Base-by-base conservation (phyloP, 1,139 yeast species). In the Lodderomyces jiufengensis region DNA sequence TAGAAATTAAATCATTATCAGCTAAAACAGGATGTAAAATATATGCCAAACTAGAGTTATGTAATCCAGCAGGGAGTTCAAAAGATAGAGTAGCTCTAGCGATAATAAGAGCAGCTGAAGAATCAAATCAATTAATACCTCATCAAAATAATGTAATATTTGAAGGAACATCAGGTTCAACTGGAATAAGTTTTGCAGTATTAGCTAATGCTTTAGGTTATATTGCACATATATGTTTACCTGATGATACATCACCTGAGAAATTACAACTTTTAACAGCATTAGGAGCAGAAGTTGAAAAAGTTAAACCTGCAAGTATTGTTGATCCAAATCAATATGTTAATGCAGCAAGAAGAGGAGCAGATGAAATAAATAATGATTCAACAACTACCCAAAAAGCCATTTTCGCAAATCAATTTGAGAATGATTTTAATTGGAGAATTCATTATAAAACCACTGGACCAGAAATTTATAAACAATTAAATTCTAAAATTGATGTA, bases 141-240 rank as follows among this genome's bases (percentile, higher is more conserved):
- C 55, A 77, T 38, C 48, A 60, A 28, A 66, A 66, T 5, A 88
- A 85, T 52, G 72, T 80, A 13, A 78, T 86, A 4, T 88, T 82
- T 55, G 98, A 92, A 63, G 98, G 98, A 3, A 92, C 97, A 0
- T 81, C 94, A 9, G 97, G 97, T 0, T 86, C 96, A 0, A 92
- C 98, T 0, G 98, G 98, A 7, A 92, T 92, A 20, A 85, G 96
- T 2, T 75, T 92, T 47, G 96, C 97, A 1, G 76, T 87, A 61
- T 71, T 92, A 16, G 85, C 95, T 44, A 78, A 88, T 48, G 85
- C 97, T 0, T 59, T 85, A 41, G 98, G 98, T 0, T 90, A 90
- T 56, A 76, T 74, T 10, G 85, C 95, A 0, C 96, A 88, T 52
- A 92, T 92, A 22, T 90, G 95, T 40, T 68, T 92, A n/a, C 98